Evolutionary conservation across 192 early-diverging fungal species (phyloP), one percentile per base, ranked within the genome.

Genomic region (Coemansia sp.): DNA sequence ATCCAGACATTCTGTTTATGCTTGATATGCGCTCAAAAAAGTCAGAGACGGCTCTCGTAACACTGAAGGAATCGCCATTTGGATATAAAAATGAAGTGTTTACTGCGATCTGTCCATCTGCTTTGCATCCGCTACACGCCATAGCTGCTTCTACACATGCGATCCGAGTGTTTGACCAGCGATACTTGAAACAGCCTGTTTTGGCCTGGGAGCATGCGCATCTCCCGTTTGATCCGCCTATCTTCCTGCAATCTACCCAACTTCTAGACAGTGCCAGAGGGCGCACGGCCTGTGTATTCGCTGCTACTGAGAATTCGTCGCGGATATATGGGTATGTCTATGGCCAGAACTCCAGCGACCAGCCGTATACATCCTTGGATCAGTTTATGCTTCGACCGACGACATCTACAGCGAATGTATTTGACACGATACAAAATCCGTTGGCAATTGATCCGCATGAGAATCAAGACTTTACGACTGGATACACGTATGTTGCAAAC

Each of bases 101-200:
- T 35, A 80, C 77, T 9, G 72, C 77, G 2, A 59, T 56, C 6
- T 57, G 39, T 22, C 61, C 69, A 5, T 80, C 72, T 17, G 65
- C 67, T 3, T 25, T 71, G 27, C 72, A 80, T 24, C 72, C 77
- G 24, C 62, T 74, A 58, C 77, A 80, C 11, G 77, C 72, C 2
- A 43, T 71, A 1, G 77, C 62, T 0, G 77, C 77, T 11, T 74
- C 77, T 38, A 71, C 72, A 3, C 77, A 65, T 25, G 62, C 49
- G 4, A 58, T 80, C 22, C 67, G 77, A 4, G 59, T 80, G n/a
- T 70, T 67, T 48, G 77, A 80, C 62, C 77, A 74, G 32, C 60
- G 77, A 8, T 70, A 74, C 54, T 21, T 54, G 41, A 45, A 52
- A 5, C 68, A 74, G 68, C 77, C 77, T 5, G 35, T 80, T 10